phyloP scores from a whole-genome alignment of 1,284 basidiomycete species.

The Earliella scabrosa region DNA sequence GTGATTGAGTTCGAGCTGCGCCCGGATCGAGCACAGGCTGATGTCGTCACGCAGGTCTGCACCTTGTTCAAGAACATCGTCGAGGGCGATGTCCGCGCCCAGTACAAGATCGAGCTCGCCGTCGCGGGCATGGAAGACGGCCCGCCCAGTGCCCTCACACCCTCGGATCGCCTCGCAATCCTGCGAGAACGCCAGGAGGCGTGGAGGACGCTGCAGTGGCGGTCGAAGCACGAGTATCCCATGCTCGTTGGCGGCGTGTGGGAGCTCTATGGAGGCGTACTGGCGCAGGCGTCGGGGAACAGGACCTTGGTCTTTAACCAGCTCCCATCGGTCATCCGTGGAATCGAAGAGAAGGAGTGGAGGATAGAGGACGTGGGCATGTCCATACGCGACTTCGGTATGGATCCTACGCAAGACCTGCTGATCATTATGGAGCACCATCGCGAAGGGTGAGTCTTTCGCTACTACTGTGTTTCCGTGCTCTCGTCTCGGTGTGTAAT shows the following conservation, averaged over 20 bases:
- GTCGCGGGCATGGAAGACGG: constrained; percentile 53
- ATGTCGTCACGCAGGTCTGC: constrained; percentile 45
- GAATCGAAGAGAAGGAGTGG: constrained; percentile 54
- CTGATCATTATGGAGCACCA: constrained; percentile 52
- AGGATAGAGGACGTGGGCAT: constrained; percentile 43
- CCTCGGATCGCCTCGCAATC: constrained; percentile 43
- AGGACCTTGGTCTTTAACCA: constrained; percentile 47
- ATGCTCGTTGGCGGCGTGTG: constrained; percentile 43
- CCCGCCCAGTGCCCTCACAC: constrained; percentile 30
- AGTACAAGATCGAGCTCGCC: constrained; percentile 59
- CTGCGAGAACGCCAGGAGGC: constrained; percentile 49
- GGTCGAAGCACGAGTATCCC: constrained; percentile 37
- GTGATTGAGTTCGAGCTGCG: constrained; percentile 27
- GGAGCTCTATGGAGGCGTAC: constrained; percentile 65
- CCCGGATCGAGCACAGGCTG: neutral
- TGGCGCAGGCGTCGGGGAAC: constrained; percentile 47
- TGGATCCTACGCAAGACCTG: constrained; percentile 67
- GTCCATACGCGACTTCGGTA: constrained; percentile 57
- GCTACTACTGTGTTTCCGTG: too few relatives aligned
- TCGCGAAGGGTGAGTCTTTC: constrained; percentile 30
- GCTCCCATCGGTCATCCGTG: constrained; percentile 52
- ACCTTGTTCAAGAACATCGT: constrained; percentile 43
- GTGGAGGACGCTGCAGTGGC: constrained; percentile 52
- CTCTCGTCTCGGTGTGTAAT: too few relatives aligned
- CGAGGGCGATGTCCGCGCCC: constrained; percentile 41